Percentiles rank a stretch among this genome's conserved stretches.
phyloP scores from a whole-genome alignment of 345 rosid genomes.

The Kernera saxatilis region DNA sequence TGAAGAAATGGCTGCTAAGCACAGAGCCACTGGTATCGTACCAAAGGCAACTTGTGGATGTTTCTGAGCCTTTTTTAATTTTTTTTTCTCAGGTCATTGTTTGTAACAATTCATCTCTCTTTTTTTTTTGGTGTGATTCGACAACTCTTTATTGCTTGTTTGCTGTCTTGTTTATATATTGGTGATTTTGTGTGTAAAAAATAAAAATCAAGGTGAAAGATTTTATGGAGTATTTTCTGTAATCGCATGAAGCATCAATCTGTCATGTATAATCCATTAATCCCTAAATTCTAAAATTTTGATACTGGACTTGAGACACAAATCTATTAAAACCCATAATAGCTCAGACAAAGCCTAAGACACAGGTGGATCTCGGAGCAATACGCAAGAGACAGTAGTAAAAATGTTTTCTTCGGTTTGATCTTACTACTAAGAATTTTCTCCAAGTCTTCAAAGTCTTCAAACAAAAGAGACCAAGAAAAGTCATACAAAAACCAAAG shows the following conservation, averaged over 20 bases:
- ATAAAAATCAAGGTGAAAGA: neutral
- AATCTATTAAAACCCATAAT: neutral
- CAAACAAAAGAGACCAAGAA: neutral
- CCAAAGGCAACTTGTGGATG: conserved; percentile 81
- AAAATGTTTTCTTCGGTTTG: neutral
- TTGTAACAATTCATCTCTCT: conserved; percentile 1
- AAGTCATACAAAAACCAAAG: neutral
- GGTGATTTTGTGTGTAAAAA: neutral
- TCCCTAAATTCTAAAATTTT: neutral
- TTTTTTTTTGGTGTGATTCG: neutral
- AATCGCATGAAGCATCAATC: neutral
- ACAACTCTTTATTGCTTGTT: neutral
- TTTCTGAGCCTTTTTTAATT: conserved; percentile 37
- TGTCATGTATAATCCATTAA: neutral
- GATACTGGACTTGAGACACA: neutral
- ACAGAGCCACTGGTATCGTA: conserved; percentile 63
- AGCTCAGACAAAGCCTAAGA: neutral
- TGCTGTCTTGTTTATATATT: conserved; percentile 12
- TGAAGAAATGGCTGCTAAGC: conserved; percentile 83
- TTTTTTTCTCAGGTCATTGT: conserved; percentile 15
- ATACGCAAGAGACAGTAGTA: neutral
- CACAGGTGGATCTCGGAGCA: neutral
- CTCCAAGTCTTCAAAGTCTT: neutral
- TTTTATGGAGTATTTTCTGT: neutral
- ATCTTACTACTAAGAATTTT: neutral